phyloP scores from a whole-genome alignment of 352 stramenopile genomes.

The Phytophthora brassicae region DNA sequence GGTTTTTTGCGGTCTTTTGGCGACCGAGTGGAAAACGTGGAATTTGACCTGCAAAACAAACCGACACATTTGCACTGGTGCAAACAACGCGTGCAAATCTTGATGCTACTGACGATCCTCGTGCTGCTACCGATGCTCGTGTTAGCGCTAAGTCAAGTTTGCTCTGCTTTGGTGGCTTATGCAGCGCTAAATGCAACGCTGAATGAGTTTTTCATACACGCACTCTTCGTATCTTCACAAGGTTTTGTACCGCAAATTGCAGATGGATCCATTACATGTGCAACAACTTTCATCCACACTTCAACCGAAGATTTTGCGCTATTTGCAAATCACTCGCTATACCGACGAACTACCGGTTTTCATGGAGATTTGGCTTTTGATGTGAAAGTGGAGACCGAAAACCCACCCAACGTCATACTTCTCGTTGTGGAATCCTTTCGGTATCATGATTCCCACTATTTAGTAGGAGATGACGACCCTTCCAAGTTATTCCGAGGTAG shows the following conservation, averaged over 20 bases:
- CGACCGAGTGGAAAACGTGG: too few species aligned
- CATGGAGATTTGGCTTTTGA: constrained; percentile 30
- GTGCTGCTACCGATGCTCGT: constrained; percentile 16
- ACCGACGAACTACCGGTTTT: constrained; percentile 22
- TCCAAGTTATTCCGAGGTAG: constrained; percentile 39
- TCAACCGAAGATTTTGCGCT: constrained; percentile 26
- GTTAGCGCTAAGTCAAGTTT: constrained; percentile 11
- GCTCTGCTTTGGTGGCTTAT: constrained; percentile 21
- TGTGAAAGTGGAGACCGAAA: constrained; percentile 30
- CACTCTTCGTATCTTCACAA: constrained; percentile 21
- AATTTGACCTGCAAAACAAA: too few species aligned
- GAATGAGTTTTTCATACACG: constrained; percentile 29
- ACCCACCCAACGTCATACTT: constrained; percentile 53
- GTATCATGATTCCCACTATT: constrained; percentile 52
- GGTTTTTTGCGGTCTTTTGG: neutral
- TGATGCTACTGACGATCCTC: constrained; percentile 1
- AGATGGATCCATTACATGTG: neutral
- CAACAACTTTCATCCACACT: constrained; percentile 14
- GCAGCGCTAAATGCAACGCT: constrained; percentile 30
- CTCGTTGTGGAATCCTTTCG: constrained; percentile 59
- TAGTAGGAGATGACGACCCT: constrained; percentile 41
- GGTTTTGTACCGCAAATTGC: neutral
- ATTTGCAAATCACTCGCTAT: constrained; percentile 19
- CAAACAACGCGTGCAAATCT: neutral
- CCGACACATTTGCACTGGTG: neutral